These are phyloP conservation scores for Przewalskia tangutica DNA, from an alignment of 257 asterid genomes.

Conservation along the genomic window DNA sequence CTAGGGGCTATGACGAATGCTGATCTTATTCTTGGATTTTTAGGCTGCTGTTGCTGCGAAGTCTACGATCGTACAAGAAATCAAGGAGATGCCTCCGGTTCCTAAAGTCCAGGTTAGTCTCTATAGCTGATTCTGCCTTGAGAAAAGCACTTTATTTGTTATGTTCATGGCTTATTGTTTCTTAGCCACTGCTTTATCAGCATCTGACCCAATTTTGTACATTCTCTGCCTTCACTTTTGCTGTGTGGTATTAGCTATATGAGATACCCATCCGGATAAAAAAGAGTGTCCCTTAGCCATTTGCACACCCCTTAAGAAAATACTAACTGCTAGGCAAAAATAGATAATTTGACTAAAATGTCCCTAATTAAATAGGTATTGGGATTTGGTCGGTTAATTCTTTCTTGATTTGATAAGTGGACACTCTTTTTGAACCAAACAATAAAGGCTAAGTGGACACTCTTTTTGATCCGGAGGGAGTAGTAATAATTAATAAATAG, in stretches of 20 bases:
- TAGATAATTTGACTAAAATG: no score
- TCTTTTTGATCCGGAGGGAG: no score
- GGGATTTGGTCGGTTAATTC: no score
- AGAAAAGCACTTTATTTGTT: neutral
- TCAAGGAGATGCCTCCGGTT: slow-evolving; percentile 50
- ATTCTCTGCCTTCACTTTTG: neutral
- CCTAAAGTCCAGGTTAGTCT: slow-evolving; percentile 44
- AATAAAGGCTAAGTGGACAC: no score
- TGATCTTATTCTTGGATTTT: slow-evolving; percentile 6
- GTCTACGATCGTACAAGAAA: slow-evolving; percentile 40
- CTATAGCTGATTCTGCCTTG: neutral
- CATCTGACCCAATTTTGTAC: neutral
- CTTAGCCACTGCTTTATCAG: neutral
- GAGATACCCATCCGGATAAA: neutral
- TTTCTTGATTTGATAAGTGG: no score
- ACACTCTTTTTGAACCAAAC: no score
- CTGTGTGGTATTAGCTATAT: neutral
- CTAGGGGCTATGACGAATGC: neutral
- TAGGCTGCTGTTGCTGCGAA: slow-evolving; percentile 90
- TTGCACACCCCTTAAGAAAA: no score
- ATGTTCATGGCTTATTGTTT: neutral
- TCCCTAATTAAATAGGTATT: no score
- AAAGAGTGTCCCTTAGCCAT: no score
- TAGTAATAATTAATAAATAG: neutral
- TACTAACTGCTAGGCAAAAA: no score